Conservation (phyloP, 768 basidiomycete genomes). For the Macrolepiota albuminosa region DNA sequence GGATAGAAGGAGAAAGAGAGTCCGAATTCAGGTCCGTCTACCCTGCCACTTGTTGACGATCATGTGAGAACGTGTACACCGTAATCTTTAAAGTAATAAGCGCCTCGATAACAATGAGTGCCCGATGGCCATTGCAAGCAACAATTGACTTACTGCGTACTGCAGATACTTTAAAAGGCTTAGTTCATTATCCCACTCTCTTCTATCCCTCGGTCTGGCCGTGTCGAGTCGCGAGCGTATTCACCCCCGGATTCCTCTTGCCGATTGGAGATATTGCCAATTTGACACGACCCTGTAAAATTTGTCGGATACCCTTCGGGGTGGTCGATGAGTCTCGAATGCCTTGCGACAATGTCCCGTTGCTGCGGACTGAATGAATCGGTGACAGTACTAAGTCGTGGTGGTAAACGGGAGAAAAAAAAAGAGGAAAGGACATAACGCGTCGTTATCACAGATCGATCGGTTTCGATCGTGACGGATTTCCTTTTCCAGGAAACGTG, state of each 20-base stretch:
- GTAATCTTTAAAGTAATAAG: not conserved
- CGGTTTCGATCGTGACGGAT: constrained; percentile 1
- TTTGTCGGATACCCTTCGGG: constrained; percentile 6
- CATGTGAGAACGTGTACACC: constrained; percentile 13
- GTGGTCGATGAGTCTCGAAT: not conserved
- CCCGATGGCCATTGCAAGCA: not conserved
- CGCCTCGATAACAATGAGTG: not conserved
- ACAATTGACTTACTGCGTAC: not conserved
- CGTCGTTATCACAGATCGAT: constrained; percentile 4
- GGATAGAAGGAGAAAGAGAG: constrained; percentile 10
- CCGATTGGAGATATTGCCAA: constrained; percentile 8
- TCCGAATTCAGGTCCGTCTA: constrained; percentile 13
- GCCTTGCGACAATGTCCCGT: not conserved
- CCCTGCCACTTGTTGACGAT: constrained; percentile 11
- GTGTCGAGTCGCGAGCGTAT: not conserved
- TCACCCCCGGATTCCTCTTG: constrained; percentile 2
- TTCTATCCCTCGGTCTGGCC: not conserved
- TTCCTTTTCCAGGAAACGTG: not conserved
- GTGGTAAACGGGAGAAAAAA: not conserved
- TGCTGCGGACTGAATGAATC: not conserved
- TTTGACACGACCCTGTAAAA: constrained; percentile 7
- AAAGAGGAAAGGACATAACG: not conserved
- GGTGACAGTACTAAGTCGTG: not conserved
- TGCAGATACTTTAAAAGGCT: not conserved
- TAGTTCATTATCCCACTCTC: not conserved